Evolutionary conservation across 108 stramenopile genomes (phyloP).

Genomic region (Licmophora abbreviata): DNA sequence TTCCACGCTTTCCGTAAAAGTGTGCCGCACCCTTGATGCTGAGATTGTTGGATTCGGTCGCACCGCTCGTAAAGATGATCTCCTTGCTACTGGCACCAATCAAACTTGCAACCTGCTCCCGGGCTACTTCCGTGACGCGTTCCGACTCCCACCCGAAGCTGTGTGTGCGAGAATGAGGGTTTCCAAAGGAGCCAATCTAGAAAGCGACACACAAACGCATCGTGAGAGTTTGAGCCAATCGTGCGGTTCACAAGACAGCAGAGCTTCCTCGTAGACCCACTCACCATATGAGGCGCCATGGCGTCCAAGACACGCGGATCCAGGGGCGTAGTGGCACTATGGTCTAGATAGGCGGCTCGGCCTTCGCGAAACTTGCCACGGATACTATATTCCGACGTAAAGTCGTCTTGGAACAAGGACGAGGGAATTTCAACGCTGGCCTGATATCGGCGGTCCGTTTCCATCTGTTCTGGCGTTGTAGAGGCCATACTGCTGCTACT

Average conservation of each 20-base stretch:
- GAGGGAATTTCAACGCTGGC: slow-evolving; percentile 30
- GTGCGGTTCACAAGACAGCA: neutral
- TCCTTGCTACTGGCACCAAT: slow-evolving; percentile 91
- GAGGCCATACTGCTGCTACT: slow-evolving; percentile 6
- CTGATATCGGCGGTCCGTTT: slow-evolving; percentile 36
- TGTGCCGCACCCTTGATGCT: slow-evolving; percentile 97
- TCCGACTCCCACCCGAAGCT: slow-evolving; percentile 97
- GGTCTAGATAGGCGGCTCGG: slow-evolving; percentile 82
- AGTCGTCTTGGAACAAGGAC: slow-evolving; percentile 10
- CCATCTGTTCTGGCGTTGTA: slow-evolving; percentile 45
- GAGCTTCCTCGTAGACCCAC: neutral
- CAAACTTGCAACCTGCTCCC: slow-evolving; percentile 83
- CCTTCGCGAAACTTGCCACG: slow-evolving; percentile 66
- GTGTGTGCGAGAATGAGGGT: slow-evolving; percentile 98
- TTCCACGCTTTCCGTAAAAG: slow-evolving; percentile 78
- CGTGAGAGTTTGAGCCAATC: neutral
- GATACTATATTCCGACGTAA: slow-evolving; percentile 34
- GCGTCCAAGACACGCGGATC: slow-evolving; percentile 98
- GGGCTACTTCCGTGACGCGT: slow-evolving; percentile 80
- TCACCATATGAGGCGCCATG: slow-evolving; percentile 94
- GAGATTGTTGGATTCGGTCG: slow-evolving; percentile 97
- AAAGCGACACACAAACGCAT: neutral
- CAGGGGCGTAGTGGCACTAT: slow-evolving; percentile 92
- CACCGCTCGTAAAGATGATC: slow-evolving; percentile 97
- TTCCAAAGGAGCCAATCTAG: slow-evolving; percentile 88